Evolutionary conservation across 768 basidiomycete genomes (phyloP), one percentile per base, ranked within the genome.

Genomic region (Strobilomyces confusus): DNA sequence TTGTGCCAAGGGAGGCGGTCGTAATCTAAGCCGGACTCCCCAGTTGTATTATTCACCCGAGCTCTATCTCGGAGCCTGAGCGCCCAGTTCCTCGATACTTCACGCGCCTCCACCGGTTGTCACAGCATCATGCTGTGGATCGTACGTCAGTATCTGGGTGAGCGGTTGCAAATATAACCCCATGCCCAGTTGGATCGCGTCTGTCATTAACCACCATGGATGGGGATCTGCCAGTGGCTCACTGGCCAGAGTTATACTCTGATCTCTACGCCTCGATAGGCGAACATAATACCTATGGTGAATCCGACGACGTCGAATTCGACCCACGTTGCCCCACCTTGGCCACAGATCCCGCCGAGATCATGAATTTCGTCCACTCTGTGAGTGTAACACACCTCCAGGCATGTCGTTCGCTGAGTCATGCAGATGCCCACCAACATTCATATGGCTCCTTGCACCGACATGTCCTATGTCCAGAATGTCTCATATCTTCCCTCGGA

Each of bases 81-180:
- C 47, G 57, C 44, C 20, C 17, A 37, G 12, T 22, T 36, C 6
- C 26, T 30, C n/a, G 36, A 17, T 17, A 20, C 41, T 26, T 44
- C 45, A 9, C 30, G 14, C 38, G 45, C 54, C 32, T 17, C 23
- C 15, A 34, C 45, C 26, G 48, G 33, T 36, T 43, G 4, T 54
- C 48, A 66, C 64, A 66, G 64, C 63, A 66, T 57, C 0, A 50
- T 67, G 60, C 65, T 66, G 66, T 68, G 32, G 36, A 51, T 38
- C 17, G 20, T 36, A 12, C 26, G 22, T 33, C 40, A 12, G 32
- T 43, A 1, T 52, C 25, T 46, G 40, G 6, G 22, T 25, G 30
- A 45, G 49, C 32, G 20, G 2, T 22, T 26, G 8, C 5, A 14
- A 19, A 57, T 68, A 66, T 58, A 66, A 60, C 43, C 13, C 29